Conservation (phyloP, 140 eudicot species). For the Ambrosia hybrid region DNA sequence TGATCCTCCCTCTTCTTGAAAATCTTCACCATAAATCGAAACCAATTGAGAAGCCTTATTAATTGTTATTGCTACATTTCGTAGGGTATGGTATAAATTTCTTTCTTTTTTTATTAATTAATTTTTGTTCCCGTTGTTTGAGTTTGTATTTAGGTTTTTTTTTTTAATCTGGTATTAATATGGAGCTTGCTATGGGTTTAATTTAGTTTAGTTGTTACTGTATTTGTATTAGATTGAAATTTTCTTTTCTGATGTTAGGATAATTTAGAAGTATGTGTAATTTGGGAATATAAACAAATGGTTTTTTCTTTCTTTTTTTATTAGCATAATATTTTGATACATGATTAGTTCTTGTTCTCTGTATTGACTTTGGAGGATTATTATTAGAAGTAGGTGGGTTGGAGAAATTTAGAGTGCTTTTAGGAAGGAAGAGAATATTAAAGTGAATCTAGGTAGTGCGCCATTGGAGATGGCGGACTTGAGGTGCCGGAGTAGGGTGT, state of each 20-base stretch:
- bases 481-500: no score
- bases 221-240: conserved; percentile 10
- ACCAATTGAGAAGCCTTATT: no score
- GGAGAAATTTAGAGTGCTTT: no score
- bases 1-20: conserved; percentile 6
- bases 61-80: conserved; percentile 14
- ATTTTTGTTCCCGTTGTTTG: neutral
- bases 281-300: no score
- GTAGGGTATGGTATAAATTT: conserved; percentile 21
- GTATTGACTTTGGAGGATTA: no score
- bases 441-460: no score
- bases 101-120: neutral
- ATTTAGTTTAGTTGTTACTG: neutral
- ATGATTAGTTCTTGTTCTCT: no score
- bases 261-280: neutral
- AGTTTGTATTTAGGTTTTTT: neutral
- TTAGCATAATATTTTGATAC: no score
- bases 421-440: no score
- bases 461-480: no score
- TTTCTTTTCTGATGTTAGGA: conserved; percentile 10
- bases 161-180: neutral
- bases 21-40: conserved; percentile 13
- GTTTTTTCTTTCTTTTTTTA: no score
- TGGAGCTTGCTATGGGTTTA: conserved; percentile 19
- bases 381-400: no score